A percentile compares a stretch with the other conserved stretches of the same genome.
phyloP scores from a whole-genome alignment of 768 basidiomycete species.

The Stropharia rugosoannulata region DNA sequence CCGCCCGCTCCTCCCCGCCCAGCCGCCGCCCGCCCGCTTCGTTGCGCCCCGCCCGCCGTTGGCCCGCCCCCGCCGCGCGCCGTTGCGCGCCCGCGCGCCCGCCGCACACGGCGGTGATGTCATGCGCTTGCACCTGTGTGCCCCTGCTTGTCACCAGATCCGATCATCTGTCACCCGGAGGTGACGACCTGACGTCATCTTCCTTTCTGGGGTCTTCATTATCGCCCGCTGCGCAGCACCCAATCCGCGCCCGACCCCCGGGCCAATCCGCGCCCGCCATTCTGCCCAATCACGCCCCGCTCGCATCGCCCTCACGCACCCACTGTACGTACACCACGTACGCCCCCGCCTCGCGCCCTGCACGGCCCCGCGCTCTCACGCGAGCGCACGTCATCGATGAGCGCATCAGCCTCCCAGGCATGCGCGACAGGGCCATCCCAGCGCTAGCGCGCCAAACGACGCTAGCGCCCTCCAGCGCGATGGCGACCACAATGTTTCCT shows the following conservation, averaged over 20 bases:
- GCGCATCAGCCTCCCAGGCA: neutral
- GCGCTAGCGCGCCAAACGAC: too few species aligned
- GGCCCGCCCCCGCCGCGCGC: neutral
- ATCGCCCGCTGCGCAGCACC: too few species aligned
- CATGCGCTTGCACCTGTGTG: neutral
- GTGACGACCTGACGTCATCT: neutral
- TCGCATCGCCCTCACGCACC: neutral
- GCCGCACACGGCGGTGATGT: neutral
- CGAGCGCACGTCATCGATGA: neutral
- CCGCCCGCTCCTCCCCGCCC: neutral
- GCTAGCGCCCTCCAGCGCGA: too few species aligned
- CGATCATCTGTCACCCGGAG: neutral
- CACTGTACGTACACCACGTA: neutral
- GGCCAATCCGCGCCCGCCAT: neutral
- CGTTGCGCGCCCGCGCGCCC: too few species aligned
- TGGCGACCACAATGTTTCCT: too few species aligned
- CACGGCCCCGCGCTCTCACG: neutral
- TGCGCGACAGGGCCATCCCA: neutral
- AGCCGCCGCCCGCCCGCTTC: neutral
- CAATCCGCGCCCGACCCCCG: too few species aligned
- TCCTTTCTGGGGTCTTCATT: neutral
- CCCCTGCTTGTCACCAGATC: neutral
- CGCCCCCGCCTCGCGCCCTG: neutral
- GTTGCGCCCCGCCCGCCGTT: neutral
- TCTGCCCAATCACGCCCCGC: neutral